Base-by-base conservation (phyloP, 345 rosid genomes). In the Lepidium africanum region DNA sequence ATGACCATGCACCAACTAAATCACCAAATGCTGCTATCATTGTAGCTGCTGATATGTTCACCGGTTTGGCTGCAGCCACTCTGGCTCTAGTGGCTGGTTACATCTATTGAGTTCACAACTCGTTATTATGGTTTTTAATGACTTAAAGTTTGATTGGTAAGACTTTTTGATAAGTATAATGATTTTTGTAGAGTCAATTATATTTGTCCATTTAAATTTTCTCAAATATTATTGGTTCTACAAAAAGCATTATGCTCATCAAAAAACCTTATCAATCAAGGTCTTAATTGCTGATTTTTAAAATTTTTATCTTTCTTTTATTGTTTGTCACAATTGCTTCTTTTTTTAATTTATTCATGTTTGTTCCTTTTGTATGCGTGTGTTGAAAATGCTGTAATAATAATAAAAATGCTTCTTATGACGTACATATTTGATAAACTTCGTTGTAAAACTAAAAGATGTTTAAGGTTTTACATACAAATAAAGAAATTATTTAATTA, bases 71-170 rank as follows among this genome's bases (percentile, higher is more conserved):
- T 6, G 67, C 52, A 30, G 27, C 51, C 14, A 27, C 67, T n/a
- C 60, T 59, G 12, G 66, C 74, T 48, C 4, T 69, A 39, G 59
- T 59, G 9, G 67, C 41, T 59, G 64, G 74, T 41, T 70, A 59
- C 42, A 17, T 70, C 7, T 59, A 59, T 41, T 59, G 59, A 70
- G 36, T 16, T 70, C 8, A 5, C 16, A 46, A 69, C 40, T 48
- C 59, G 36, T 49, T 37, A 36, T 36, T 48, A 21, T n/a, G 10
- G 17, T 21, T 16, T 32, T 6, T 14, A 10, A 3, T 49, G 37
- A 19, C 36, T 37, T 38, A 16, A 10, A 13, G 7, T 12, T 17
- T 9, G 17, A 30, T 25, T 61, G 40, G n/a, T n/a, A n/a, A n/a
- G n/a, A n/a, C n/a, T n/a, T n/a, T n/a, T n/a, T n/a, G n/a, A n/a